Conservation (phyloP, 352 stramenopile genomes). For the Phytopythium vexans region DNA sequence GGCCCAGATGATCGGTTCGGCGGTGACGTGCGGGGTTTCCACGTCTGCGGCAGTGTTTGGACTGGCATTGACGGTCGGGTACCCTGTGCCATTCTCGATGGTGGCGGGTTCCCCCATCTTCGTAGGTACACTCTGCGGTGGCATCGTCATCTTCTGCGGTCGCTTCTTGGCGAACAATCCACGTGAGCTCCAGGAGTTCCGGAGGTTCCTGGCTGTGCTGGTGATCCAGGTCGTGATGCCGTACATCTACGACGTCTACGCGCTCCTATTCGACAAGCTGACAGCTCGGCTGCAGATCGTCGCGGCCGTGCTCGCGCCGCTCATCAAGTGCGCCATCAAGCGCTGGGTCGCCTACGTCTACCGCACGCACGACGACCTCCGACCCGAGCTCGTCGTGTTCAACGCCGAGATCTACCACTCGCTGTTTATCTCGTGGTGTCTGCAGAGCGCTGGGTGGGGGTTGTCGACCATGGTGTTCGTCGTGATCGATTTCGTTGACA, state of each 20-base stretch:
- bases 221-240: conserved; percentile 7
- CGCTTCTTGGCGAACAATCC: conserved; percentile 8
- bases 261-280: conserved; percentile 14
- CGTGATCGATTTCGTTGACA: conserved; percentile 15
- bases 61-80: conserved; percentile 13
- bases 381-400: conserved; percentile 19
- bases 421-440: conserved; percentile 17
- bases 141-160: conserved; percentile 7
- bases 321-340: conserved; percentile 18
- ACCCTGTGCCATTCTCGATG: conserved; percentile 23
- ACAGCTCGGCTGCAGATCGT: conserved; percentile 6
- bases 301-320: conserved; percentile 12
- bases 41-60: conserved; percentile 4
- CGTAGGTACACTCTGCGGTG: conserved; percentile 3
- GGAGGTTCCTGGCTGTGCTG: too few species aligned
- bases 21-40: conserved; percentile 6
- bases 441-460: conserved; percentile 12
- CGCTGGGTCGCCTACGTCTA: conserved; percentile 17
- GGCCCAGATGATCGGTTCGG: conserved; percentile 4
- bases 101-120: conserved; percentile 7
- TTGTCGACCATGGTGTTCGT: conserved; percentile 16
- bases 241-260: conserved; percentile 19
- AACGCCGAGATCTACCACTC: conserved; percentile 20
- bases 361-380: conserved; percentile 14
- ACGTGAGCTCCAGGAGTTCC: background rate